phyloP scores from a whole-genome alignment of 1,284 basidiomycete genomes.

The Fomitopsis betulina region DNA sequence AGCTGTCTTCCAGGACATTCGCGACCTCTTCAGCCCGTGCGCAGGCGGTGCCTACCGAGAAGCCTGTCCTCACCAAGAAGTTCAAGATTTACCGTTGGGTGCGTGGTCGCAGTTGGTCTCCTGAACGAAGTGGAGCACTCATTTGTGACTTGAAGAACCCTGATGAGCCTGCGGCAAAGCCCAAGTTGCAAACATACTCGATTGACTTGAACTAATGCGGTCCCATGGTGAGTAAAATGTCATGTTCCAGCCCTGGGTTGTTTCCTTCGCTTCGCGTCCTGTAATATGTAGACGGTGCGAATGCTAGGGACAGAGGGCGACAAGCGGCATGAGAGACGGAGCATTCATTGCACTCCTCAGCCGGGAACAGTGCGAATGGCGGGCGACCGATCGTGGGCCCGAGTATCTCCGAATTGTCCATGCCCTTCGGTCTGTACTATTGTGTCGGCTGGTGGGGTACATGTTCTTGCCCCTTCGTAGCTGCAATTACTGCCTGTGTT shows the following conservation, averaged over 20 bases:
- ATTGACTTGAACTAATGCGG: conserved; percentile 94
- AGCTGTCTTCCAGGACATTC: conserved; percentile 27
- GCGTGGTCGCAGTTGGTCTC: conserved; percentile 8
- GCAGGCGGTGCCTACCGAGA: conserved; percentile 38
- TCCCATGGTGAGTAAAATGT: conserved; percentile 73
- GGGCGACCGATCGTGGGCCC: background rate
- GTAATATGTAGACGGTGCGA: no score
- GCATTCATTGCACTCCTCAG: no score
- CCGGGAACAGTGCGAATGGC: no score
- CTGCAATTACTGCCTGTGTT: background rate
- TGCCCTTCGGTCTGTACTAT: background rate
- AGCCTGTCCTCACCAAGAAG: conserved; percentile 60
- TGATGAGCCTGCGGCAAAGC: conserved; percentile 91
- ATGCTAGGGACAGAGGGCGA: no score
- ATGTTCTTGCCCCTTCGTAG: no score
- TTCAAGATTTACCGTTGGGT: conserved; percentile 99
- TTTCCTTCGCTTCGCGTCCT: no score
- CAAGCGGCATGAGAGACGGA: no score
- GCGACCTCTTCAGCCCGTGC: conserved; percentile 30
- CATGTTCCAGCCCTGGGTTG: no score
- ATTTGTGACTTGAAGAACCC: conserved; percentile 65
- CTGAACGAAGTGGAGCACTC: background rate
- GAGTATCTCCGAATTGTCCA: background rate
- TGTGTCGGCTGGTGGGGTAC: background rate
- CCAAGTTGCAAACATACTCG: conserved; percentile 86